These are phyloP conservation scores for Ceratobasidium papillatum DNA, from an alignment of 1,284 basidiomycete species.

Conservation along the genomic window DNA sequence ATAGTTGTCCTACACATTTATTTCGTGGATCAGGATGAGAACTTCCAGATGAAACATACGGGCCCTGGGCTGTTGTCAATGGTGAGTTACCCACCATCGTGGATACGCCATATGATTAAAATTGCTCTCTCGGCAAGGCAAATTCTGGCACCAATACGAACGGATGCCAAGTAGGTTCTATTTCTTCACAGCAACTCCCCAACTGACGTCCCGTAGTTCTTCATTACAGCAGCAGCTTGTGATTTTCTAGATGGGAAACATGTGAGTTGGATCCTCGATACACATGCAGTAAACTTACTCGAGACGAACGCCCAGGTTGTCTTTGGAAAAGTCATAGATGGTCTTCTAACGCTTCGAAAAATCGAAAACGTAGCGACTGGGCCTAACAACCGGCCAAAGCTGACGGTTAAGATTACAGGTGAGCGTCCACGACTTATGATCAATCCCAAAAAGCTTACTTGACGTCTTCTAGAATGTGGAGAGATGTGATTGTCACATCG, in stretches of 20 bases:
- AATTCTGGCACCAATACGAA: constrained; percentile 94
- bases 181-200: background rate
- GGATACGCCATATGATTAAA: constrained; percentile 27
- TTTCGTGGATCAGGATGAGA: constrained; percentile 77
- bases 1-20: background rate
- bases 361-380: constrained; percentile 95
- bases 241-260: constrained; percentile 96
- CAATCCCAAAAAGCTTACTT: background rate
- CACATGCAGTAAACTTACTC: background rate
- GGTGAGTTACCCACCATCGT: constrained; percentile 57
- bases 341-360: constrained; percentile 89
- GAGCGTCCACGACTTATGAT: background rate
- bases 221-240: constrained; percentile 93
- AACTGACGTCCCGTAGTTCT: constrained; percentile 72
- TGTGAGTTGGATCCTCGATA: constrained; percentile 48
- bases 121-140: constrained; percentile 61
- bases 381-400: constrained; percentile 82
- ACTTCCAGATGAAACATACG: constrained; percentile 90
- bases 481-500: constrained; percentile 54
- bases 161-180: constrained; percentile 78
- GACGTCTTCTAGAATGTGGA: constrained; percentile 54
- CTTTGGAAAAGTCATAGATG: constrained; percentile 89
- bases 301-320: constrained; percentile 58
- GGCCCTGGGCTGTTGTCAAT: constrained; percentile 86
- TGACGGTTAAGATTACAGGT: constrained; percentile 87